Evolutionary conservation across 2,329 filamentous ascomycete genomes (phyloP), one percentile per base, ranked within the genome.

Genomic region (Talaromyces sp.): DNA sequence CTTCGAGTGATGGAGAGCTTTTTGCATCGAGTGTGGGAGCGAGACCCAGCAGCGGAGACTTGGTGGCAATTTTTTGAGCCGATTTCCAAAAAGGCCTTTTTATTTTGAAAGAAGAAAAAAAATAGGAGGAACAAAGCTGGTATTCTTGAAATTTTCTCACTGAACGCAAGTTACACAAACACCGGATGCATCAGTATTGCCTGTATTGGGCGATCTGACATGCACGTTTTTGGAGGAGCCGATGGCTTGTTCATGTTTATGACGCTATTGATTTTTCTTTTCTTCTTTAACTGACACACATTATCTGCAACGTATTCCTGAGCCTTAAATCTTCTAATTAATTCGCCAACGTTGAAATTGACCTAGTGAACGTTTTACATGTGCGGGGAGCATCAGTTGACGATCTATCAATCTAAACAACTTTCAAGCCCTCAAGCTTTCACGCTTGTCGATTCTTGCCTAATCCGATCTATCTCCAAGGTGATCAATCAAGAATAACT

Each of bases 21-120:
- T 44, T 42, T 65, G 44, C 55, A 60, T 19, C 32, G 28, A 9
- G 30, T 62, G 32, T 62, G 60, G 60, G 52, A 30, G 42, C 57
- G 56, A 15, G 25, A 49, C 19, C 51, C 4, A 19, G 44, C 39
- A 25, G 25, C 32, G 11, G 55, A 61, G 30, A 49, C 56, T 28
- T 65, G 63, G 63, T 65, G 63, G 63, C 55, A 61, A 28, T 63
- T 55, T 58, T 65, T 65, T 39, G 49, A 58, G 22, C 53, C 53
- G 28, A 65, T 65, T 28, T 59, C 63, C 7, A 57, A 58, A 19
- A 57, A 60, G 54, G 54, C 63, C 3, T 65, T 65, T 17, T 47
- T 65, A 15, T 65, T 65, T 19, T 65, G 60, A 58, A 13, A 33
- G 33, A 13, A 15, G 9, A 4, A 30, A 30, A 7, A 7, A 30